These are phyloP conservation scores for Entoloma clypeatum DNA, from an alignment of 1,284 basidiomycete species.

Conservation along the genomic window DNA sequence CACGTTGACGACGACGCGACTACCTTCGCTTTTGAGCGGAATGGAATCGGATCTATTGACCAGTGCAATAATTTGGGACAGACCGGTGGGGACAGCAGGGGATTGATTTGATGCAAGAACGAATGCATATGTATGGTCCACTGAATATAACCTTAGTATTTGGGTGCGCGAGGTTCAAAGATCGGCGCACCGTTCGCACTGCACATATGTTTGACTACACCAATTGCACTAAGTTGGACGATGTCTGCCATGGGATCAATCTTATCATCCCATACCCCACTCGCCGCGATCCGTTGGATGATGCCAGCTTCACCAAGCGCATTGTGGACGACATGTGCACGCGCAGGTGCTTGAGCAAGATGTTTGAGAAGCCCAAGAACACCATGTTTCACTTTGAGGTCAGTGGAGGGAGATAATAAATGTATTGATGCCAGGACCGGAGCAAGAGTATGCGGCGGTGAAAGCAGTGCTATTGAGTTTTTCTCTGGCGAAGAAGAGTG, in stretches of 20 bases:
- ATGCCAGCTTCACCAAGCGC: conserved; percentile 63
- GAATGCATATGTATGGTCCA: conserved; percentile 59
- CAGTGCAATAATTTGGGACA: conserved; percentile 72
- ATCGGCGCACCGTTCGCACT: conserved; percentile 60
- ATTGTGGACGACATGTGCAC: conserved; percentile 57
- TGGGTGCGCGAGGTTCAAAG: neutral
- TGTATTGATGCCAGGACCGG: conserved; percentile 46
- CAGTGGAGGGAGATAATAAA: conserved; percentile 49
- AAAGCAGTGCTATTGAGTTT: conserved; percentile 58
- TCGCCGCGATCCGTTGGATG: conserved; percentile 57
- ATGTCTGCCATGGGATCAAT: conserved; percentile 75
- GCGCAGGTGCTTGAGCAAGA: conserved; percentile 68
- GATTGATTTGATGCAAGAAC: conserved; percentile 40
- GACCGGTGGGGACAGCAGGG: conserved; percentile 37
- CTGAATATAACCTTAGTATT: conserved; percentile 34
- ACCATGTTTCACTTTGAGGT: conserved; percentile 83
- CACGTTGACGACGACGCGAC: conserved; percentile 82
- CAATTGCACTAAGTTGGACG: conserved; percentile 86
- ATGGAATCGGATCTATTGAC: conserved; percentile 78
- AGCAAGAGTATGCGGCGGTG: conserved; percentile 49
- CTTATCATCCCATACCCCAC: conserved; percentile 69
- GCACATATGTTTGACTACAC: conserved; percentile 86
- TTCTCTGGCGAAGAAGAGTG: conserved; percentile 45
- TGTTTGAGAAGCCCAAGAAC: conserved; percentile 82
- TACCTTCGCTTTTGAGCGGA: conserved; percentile 84